Base-by-base conservation (phyloP, 352 stramenopile species). In the Globisporangium apiculatum region DNA sequence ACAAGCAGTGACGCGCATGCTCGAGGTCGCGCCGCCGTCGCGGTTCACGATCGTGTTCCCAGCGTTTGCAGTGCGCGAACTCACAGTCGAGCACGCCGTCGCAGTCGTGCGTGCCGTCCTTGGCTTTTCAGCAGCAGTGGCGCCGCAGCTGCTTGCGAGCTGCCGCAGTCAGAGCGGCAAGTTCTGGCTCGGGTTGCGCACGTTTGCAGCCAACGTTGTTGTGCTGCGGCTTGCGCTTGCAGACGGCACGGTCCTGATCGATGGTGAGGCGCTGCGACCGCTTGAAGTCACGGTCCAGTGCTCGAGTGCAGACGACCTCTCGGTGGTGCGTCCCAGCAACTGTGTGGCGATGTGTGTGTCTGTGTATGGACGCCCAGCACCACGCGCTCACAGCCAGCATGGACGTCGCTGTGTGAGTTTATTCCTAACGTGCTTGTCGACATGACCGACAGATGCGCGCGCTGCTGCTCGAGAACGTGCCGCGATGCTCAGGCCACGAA, bases 231-330 rank as follows among this genome's bases (percentile, higher is more conserved):
- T 79, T 14, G 49, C 54, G 1, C 31, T 60, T 10, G 49, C 41
- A 1, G 51, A 60, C 11, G 48, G 57, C 1, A 65, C 51, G 10
- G 55, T 67, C 15, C 56, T 57, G 36, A 59, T 69, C 47, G 61
- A 71, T 14, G 51, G 64, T 10, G 57, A 65, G 24, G 46, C 59
- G 53, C 47, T 65, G 4, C 61, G 48, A 47, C 64, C 67, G 3
- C 63, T 86, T 40, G 75, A 86, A 46, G 48, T 86, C 3, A 68
- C 64, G 7, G 61, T 85, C 8, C 69, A 88, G 50, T 73, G 77
- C n/a, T 86, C 77, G 9, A 73, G 75, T 48, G 51, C 73, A 1
- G 68, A 67, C 3, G 79, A 90, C 64, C 69, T 90, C 11, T 76
- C 75, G 40, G 74, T 73, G 55, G 79, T 88, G 73, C 37, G 75